phyloP scores from a whole-genome alignment of 73 alveolate genomes.

The Breviolum minutum region DNA sequence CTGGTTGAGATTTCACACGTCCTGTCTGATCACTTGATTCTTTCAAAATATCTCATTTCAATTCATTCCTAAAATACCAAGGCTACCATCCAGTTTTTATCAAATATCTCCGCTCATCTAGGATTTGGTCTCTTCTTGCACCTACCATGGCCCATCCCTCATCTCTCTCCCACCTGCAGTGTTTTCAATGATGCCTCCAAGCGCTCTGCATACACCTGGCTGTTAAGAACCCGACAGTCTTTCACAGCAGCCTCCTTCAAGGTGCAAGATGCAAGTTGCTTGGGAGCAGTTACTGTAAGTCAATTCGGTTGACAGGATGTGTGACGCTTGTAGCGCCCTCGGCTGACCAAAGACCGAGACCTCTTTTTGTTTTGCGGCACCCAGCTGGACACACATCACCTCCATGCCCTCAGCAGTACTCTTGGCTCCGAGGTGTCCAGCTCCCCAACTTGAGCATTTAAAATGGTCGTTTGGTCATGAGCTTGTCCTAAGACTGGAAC shows the following conservation, averaged over 20 bases:
- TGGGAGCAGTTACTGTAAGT: neutral
- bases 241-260: no score
- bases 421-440: neutral
- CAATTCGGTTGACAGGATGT: neutral
- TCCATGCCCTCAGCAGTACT: conserved; percentile 13
- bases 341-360: neutral
- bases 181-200: conserved; percentile 53
- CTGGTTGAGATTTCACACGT: no score
- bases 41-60: no score
- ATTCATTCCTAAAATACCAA: no score
- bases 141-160: no score
- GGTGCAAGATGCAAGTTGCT: no score
- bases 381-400: conserved; percentile 31
- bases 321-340: neutral
- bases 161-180: neutral
- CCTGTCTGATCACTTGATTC: no score
- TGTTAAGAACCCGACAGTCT: neutral
- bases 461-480: no score
- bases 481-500: neutral
- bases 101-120: no score
- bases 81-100: no score
- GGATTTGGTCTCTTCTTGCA: no score
- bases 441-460: no score
- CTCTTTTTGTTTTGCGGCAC: conserved; percentile 15
- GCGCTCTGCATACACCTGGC: conserved; percentile 24